Base-by-base conservation (phyloP, 768 basidiomycete species). In the Lentinula raphanica region DNA sequence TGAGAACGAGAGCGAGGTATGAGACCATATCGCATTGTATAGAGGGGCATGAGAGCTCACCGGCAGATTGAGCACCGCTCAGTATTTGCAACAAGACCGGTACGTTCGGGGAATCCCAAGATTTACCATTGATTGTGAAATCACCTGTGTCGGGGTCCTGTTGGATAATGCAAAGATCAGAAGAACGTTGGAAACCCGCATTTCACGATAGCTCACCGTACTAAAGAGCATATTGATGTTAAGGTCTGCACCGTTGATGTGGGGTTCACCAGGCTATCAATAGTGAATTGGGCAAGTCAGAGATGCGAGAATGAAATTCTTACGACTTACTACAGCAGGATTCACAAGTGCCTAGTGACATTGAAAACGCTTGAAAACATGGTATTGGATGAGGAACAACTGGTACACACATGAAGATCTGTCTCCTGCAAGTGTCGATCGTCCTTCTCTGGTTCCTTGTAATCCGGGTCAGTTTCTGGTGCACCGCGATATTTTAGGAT, bases 401-500 rank as follows among this genome's bases (percentile, higher is more conserved):
- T n/a, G n/a, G n/a, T n/a, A n/a, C n/a, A 19, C 32, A 61, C 60
- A 36, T 58, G 56, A 9, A 69, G 58, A 27, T 40, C 46, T 0
- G 60, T 23, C 56, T 67, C 69, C 1, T 48, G 32, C 49, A 70
- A 28, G 9, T 59, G 53, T 15, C 42, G 29, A 17, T 17, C 2
- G 8, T 19, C 19, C 15, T 32, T 19, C 32, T 7, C 31, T 23
- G 3, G 11, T 5, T 15, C 56, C 54, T n/a, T 42, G 23, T 27
- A 31, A 17, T 42, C 44, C 5, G 69, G 65, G 1, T 62, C 56
- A 17, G 49, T 28, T 8, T 21, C 38, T 13, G 56, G 60, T 3
- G 65, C 69, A 8, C 54, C 62, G 3, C 17, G 58, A 54, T 79
- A 79, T 38, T 74, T 70, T 35, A 79, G 55, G 57, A 79, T 76